Evolutionary conservation across 768 basidiomycete genomes (phyloP).

Genomic region (Boletus reticulatus): DNA sequence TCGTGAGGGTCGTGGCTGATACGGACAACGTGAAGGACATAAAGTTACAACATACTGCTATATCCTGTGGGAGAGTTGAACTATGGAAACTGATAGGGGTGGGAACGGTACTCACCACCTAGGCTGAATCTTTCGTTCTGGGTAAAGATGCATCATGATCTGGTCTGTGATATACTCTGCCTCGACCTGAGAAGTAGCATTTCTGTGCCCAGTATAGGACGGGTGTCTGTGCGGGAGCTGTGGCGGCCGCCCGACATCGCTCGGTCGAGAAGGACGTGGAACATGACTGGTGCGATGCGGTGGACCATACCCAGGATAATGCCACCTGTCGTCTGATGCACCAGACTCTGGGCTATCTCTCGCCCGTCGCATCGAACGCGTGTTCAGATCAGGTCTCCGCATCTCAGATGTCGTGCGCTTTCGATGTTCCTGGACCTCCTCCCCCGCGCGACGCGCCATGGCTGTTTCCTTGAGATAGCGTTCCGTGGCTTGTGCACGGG

Average conservation of each 20-base stretch:
- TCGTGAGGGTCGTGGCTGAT: constrained; percentile 9
- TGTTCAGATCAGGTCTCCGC: constrained; percentile 21
- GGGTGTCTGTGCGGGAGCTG: constrained; percentile 12
- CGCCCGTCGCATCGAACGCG: constrained; percentile 4
- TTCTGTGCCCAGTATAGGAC: constrained; percentile 11
- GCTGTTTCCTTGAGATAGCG: constrained; percentile 29
- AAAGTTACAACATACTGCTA: constrained; percentile 2
- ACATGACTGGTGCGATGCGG: constrained; percentile 2
- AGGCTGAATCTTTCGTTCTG: constrained; percentile 31
- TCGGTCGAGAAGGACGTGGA: constrained; percentile 9
- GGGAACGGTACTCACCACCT: constrained; percentile 25
- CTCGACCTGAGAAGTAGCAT: constrained; percentile 29
- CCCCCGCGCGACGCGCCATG: constrained; percentile 21
- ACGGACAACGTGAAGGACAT: constrained; percentile 9
- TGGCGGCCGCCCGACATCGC: constrained; percentile 19
- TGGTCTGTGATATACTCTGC: constrained; percentile 33
- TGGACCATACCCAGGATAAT: neutral
- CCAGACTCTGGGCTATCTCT: constrained; percentile 10
- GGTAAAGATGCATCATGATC: constrained; percentile 35
- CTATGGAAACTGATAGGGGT: neutral
- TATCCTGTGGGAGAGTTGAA: constrained; percentile 18
- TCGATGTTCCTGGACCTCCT: constrained; percentile 26
- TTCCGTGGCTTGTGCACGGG: constrained; percentile 33
- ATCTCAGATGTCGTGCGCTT: constrained; percentile 27
- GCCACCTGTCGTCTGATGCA: constrained; percentile 4